Conservation (phyloP, 2,329 filamentous ascomycete species). For the Aspergillus alliaceus region DNA sequence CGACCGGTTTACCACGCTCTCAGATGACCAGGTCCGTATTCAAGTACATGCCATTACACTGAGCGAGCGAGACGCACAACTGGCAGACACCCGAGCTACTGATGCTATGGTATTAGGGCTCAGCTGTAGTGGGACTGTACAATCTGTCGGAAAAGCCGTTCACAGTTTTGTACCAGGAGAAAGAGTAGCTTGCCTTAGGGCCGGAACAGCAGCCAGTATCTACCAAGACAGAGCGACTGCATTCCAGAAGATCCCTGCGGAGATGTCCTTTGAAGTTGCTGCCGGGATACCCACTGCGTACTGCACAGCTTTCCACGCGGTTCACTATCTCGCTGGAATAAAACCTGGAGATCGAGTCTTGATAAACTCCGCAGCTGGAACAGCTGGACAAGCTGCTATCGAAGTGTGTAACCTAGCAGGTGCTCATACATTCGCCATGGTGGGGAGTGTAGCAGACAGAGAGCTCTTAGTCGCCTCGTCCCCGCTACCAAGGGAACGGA, state of each 20-base stretch:
- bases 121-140: slow-evolving; percentile 24
- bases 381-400: slow-evolving; percentile 23
- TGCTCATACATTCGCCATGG: slow-evolving; percentile 14
- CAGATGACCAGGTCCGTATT: background rate
- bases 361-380: slow-evolving; percentile 28
- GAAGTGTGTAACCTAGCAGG: slow-evolving; percentile 13
- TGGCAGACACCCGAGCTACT: background rate
- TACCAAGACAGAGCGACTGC: background rate
- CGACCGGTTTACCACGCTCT: background rate
- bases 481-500: slow-evolving; percentile 9
- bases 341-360: slow-evolving; percentile 25
- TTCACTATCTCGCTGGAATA: slow-evolving; percentile 18
- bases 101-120: background rate
- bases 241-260: slow-evolving; percentile 22
- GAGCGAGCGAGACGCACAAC: background rate
- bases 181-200: slow-evolving; percentile 21
- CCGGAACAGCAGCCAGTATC: background rate
- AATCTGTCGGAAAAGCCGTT: slow-evolving; percentile 17
- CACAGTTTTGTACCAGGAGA: slow-evolving; percentile 20
- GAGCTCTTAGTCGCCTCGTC: background rate
- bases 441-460: slow-evolving; percentile 2
- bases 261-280: slow-evolving; percentile 23
- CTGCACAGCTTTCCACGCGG: slow-evolving; percentile 21
- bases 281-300: slow-evolving; percentile 22
- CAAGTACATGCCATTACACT: background rate